phyloP scores from a whole-genome alignment of 257 asterid genomes.

The Jacaranda copaia region DNA sequence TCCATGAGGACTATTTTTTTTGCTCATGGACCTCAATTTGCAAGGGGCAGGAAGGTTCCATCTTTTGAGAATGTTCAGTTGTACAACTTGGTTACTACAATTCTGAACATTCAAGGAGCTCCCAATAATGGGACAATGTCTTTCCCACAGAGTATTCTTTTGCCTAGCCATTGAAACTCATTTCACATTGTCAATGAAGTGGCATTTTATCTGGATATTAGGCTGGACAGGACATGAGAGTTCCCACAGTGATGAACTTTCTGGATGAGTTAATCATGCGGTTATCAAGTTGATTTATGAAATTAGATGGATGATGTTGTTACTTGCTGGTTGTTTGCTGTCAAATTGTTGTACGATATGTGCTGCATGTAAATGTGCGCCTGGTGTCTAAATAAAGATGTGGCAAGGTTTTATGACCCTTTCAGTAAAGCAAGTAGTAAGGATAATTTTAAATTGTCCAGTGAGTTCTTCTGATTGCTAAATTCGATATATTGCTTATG shows the following conservation, averaged over 20 bases:
- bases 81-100: slow-evolving; percentile 65
- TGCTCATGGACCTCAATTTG: slow-evolving; percentile 80
- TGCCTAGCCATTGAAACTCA: slow-evolving; percentile 48
- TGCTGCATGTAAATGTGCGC: neutral
- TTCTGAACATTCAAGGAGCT: slow-evolving; percentile 66
- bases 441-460: neutral
- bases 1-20: slow-evolving; percentile 80
- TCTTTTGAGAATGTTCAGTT: slow-evolving; percentile 81
- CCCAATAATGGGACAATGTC: slow-evolving; percentile 65
- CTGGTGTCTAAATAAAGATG: neutral
- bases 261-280: slow-evolving; percentile 7
- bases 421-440: neutral
- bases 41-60: slow-evolving; percentile 60
- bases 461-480: neutral
- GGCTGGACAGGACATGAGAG: neutral
- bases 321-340: slow-evolving; percentile 1
- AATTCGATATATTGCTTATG: neutral
- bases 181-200: neutral
- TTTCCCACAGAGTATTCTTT: slow-evolving; percentile 57
- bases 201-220: neutral
- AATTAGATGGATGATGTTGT: neutral
- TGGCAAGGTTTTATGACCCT: too few species aligned
- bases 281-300: neutral
- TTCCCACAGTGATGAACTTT: neutral
- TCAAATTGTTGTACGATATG: slow-evolving; percentile 4